Percentiles rank a stretch among this genome's conserved stretches.
Conservation (phyloP, 768 basidiomycete species). For the Saitozyma podzolica region DNA sequence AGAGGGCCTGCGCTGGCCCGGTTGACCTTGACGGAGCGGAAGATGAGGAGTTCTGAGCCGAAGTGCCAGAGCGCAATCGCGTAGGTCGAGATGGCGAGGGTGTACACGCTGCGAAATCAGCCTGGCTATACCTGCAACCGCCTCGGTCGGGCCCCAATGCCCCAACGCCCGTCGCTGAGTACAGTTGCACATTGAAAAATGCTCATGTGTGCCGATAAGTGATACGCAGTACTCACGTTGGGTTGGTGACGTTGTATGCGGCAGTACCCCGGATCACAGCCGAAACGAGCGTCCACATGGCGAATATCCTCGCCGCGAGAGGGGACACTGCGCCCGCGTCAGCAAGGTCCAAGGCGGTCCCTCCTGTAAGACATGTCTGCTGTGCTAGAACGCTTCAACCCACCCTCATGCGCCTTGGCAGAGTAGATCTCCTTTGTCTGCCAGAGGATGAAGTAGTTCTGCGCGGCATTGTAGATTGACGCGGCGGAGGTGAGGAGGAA, state of each 20-base stretch:
- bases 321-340: slow-evolving; percentile 69
- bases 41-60: slow-evolving; percentile 78
- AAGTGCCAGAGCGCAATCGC: slow-evolving; percentile 90
- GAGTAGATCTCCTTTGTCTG: slow-evolving; percentile 77
- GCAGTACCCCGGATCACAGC: slow-evolving; percentile 81
- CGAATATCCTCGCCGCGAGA: slow-evolving; percentile 86
- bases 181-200: not conserved
- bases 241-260: slow-evolving; percentile 82
- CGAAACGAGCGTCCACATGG: slow-evolving; percentile 83
- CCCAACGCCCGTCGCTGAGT: too few relatives aligned
- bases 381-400: slow-evolving; percentile 3
- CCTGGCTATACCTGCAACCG: not conserved
- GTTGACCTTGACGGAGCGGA: slow-evolving; percentile 67
- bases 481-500: slow-evolving; percentile 75
- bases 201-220: not conserved
- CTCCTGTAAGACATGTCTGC: not conserved
- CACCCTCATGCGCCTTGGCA: slow-evolving; percentile 54
- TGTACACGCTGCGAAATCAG: slow-evolving; percentile 60
- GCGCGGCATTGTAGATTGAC: slow-evolving; percentile 78
- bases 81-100: slow-evolving; percentile 83
- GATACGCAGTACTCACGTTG: slow-evolving; percentile 61
- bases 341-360: not conserved
- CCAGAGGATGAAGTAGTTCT: slow-evolving; percentile 76
- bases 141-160: too few relatives aligned
- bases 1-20: slow-evolving; percentile 69